These are phyloP conservation scores for Somion occarium DNA, from an alignment of 1,284 basidiomycete species.

Conservation along the genomic window DNA sequence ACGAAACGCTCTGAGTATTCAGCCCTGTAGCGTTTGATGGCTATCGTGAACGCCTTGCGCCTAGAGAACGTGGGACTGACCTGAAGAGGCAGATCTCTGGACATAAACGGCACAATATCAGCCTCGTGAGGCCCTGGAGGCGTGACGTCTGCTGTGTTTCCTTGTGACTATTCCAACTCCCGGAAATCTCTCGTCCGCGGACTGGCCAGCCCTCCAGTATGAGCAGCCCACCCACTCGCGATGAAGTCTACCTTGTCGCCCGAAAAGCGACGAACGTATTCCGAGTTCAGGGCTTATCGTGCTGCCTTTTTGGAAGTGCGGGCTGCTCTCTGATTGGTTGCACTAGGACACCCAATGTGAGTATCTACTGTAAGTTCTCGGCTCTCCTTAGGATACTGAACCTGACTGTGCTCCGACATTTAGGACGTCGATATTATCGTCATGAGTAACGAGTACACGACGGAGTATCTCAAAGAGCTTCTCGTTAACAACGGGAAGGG, in stretches of 20 bases:
- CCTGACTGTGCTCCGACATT: neutral
- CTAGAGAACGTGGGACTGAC: too few relatives aligned
- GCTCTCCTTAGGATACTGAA: too few relatives aligned
- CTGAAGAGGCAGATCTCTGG: too few relatives aligned
- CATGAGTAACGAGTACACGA: constrained; percentile 12
- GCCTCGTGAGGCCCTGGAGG: too few relatives aligned
- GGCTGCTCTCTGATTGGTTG: constrained; percentile 36
- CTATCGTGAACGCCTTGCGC: too few relatives aligned
- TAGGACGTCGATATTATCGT: constrained; percentile 31
- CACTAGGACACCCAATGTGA: constrained; percentile 34
- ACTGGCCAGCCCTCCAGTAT: too few relatives aligned
- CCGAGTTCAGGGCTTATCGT: constrained; percentile 17
- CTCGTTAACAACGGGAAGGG: constrained; percentile 13
- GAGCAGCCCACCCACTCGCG: neutral
- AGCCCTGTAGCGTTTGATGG: too few relatives aligned
- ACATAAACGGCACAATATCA: too few relatives aligned
- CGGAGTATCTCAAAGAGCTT: constrained; percentile 23
- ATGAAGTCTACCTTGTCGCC: constrained; percentile 10
- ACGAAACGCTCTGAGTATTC: too few relatives aligned
- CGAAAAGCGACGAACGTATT: constrained; percentile 9
- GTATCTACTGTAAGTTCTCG: constrained; percentile 10
- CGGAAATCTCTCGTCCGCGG: too few relatives aligned
- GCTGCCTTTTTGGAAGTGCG: constrained; percentile 34
- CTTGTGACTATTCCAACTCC: too few relatives aligned
- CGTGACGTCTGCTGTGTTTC: too few relatives aligned